Base-by-base conservation (phyloP, 2,329 filamentous ascomycete species). In the Cladosporium sp. region DNA sequence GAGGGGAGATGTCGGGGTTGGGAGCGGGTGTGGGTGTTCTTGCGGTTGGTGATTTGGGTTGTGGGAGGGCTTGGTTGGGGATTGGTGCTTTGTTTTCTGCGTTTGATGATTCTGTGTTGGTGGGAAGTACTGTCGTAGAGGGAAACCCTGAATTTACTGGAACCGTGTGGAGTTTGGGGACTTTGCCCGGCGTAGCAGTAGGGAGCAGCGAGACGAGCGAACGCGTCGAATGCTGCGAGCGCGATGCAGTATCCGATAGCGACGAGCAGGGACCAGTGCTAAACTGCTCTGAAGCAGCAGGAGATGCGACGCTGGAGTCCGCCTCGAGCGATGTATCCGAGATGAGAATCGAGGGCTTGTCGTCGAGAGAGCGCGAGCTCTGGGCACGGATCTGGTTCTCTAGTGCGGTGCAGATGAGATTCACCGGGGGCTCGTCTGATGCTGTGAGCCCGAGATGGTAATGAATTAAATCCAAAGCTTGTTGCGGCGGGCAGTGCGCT, bases 381-480 rank as follows among this genome's bases (percentile, higher is more conserved):
- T 32, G 30, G 5, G 22, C 20, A 1, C 7, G 32, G n/a, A 43
- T 11, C 19, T 44, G 22, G n/a, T 15, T 20, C 30, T 43, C 37
- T 1, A 48, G 22, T 11, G 22, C 17, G 2, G 13, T 36, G 38
- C 38, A 34, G 13, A 54, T 37, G 11, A 37, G 34, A 43, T 47
- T 34, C 13, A 52, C 37, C 19, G 43, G 39, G 49, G 43, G 47
- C 29, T 53, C 19, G 8, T 36, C 48, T 29, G 39, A 32, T 30
- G 44, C 43, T 36, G 29, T 13, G 11, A 32, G 47, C 44, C 47
- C 54, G 43, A 54, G 53, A 51, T 58, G 59, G n/a, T 57, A 52
- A 29, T 59, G 48, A 19, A 65, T 60, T 19, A 61, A 44, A 37
- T 58, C 52, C 29, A 62, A 45, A 7, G 61, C 60, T 24, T 54